Evolutionary conservation across 305 asterid species (phyloP), one percentile per base, ranked within the genome.

Genomic region (Salvia sclarea): DNA sequence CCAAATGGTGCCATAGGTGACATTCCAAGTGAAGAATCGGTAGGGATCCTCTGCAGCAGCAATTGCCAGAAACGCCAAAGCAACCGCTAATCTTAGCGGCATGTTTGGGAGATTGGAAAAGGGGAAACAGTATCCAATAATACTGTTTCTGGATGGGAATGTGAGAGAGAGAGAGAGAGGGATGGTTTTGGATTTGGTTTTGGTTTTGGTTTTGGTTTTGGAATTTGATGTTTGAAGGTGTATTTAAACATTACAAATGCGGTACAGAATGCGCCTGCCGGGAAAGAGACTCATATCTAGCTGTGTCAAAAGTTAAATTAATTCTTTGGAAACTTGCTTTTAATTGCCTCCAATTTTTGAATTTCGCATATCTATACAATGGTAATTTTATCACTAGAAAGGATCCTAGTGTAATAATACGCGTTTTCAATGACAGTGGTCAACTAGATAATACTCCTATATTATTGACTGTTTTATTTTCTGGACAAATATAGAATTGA

Each of bases 1-100:
- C 64, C 86, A 86, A 62, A 92, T 87, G 66, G 86, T 88, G 13
- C 96, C 96, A 31, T 84, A 92, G 14, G 95, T 84, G 30, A 92
- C 81, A 80, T 92, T 92, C 98, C 98, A 92, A 28, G 81, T 81
- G 79, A 86, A 89, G 74, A 80, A 86, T 79, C 90, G 79, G 81
- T 92, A 92, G 0, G 98, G 95, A 73, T 86, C 90, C 49, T 92
- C 98, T 12, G 82, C 85, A 7, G 80, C 74, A 16, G n/a, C 83
- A 55, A 64, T 17, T 61, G 76, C 83, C 24, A 78, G 1, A 9
- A 64, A n/a, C 9, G 66, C 53, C 10, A 73, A 37, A 25, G 72
- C 64, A 35, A 68, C 72, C 71, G 82, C 79, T 63, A 75, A 44
- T 70, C 70, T 69, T 3, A 79, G 53, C 79, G 35, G 55, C 84